Percentiles rank a stretch among this genome's conserved stretches.
Evolutionary conservation across 2,329 filamentous ascomycete genomes (phyloP).

Genomic region (Exophiala xenobiotica): DNA sequence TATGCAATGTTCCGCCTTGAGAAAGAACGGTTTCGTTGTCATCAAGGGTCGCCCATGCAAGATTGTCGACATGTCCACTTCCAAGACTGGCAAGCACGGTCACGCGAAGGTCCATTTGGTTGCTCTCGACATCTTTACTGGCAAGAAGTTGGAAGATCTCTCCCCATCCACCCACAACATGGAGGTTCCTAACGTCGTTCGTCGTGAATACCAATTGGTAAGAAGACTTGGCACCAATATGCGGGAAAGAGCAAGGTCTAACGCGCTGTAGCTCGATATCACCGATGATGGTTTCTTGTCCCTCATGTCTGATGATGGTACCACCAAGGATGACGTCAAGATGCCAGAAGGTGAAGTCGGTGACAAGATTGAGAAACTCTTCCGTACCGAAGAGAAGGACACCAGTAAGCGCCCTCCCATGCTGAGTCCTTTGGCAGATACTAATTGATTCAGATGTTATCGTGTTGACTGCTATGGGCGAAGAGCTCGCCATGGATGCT

Average conservation of each 20-base stretch:
- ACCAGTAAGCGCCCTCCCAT: slow-evolving; percentile 66
- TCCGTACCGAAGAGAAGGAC: slow-evolving; percentile 82
- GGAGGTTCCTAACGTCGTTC: slow-evolving; percentile 90
- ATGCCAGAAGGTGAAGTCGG: slow-evolving; percentile 86
- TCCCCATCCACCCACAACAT: slow-evolving; percentile 87
- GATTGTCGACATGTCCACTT: slow-evolving; percentile 99
- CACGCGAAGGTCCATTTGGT: slow-evolving; percentile 99
- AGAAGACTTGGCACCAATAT: slow-evolving; percentile 44
- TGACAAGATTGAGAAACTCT: slow-evolving; percentile 79
- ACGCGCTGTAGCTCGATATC: slow-evolving; percentile 71
- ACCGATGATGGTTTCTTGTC: slow-evolving; percentile 92
- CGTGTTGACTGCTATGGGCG: slow-evolving; percentile 92
- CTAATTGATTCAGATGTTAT: slow-evolving; percentile 66
- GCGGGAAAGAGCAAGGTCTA: neutral
- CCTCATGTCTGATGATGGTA: slow-evolving; percentile 83
- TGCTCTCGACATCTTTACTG: slow-evolving; percentile 98
- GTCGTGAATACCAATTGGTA: slow-evolving; percentile 92
- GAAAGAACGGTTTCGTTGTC: slow-evolving; percentile 98
- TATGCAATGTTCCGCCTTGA: slow-evolving; percentile 99
- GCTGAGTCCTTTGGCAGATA: neutral
- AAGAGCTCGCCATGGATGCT: slow-evolving; percentile 86
- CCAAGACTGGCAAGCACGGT: slow-evolving; percentile 99
- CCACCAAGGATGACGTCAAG: slow-evolving; percentile 93
- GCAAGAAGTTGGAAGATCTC: slow-evolving; percentile 99
- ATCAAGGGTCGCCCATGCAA: slow-evolving; percentile 99